Conservation (phyloP, 2,329 filamentous ascomycete species). For the Chrysosporium queenslandicum region DNA sequence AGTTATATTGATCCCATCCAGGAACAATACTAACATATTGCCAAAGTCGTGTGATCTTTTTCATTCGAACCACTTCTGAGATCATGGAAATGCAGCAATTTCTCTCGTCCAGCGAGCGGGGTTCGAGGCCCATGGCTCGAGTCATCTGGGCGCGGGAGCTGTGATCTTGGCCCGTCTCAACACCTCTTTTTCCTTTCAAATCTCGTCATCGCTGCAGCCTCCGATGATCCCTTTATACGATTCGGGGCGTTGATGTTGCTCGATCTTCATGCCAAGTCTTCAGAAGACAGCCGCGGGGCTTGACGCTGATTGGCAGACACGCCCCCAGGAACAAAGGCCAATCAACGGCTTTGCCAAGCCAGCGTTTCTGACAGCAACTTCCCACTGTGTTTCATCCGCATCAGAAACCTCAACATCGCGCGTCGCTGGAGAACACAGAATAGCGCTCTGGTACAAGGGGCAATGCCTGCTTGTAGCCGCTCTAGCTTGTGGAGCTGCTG, state of each 20-base stretch:
- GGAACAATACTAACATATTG: background rate
- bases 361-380: background rate
- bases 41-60: background rate
- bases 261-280: background rate
- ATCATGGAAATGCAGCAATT: too few species aligned
- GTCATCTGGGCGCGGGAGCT: too few species aligned
- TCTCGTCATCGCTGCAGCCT: background rate
- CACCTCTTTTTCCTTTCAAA: too few species aligned
- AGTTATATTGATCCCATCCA: background rate
- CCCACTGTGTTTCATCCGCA: constrained; percentile 2
- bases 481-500: too few species aligned
- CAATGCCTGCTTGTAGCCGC: background rate
- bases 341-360: constrained; percentile 7
- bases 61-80: too few species aligned
- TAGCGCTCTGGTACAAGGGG: background rate
- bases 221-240: too few species aligned
- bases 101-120: too few species aligned
- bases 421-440: background rate
- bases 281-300: background rate
- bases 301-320: background rate
- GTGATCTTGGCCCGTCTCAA: too few species aligned
- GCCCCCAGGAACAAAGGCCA: background rate
- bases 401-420: background rate
- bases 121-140: too few species aligned
- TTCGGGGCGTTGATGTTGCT: too few species aligned